Percentiles rank a stretch among this genome's conserved stretches.
These are phyloP conservation scores for Microdochium trichocladiopsis DNA, from an alignment of 2,329 filamentous ascomycete genomes.

Conservation along the genomic window DNA sequence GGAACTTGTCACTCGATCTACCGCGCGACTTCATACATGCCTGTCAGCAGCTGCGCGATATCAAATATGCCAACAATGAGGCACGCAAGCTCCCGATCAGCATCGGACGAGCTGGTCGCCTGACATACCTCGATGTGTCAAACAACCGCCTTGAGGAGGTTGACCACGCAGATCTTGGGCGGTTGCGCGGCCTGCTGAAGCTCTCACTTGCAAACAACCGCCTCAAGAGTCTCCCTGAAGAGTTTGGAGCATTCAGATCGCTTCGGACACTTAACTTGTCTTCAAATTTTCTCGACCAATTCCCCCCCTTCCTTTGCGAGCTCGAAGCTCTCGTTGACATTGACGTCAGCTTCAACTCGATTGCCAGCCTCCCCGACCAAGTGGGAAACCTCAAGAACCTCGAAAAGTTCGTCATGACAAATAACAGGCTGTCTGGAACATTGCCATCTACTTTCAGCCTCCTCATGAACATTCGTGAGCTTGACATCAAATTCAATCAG, in stretches of 20 bases:
- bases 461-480: slow-evolving; percentile 74
- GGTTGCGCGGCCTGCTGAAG: slow-evolving; percentile 70
- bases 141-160: slow-evolving; percentile 89
- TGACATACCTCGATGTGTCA: slow-evolving; percentile 89
- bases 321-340: slow-evolving; percentile 81
- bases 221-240: slow-evolving; percentile 67
- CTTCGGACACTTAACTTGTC: slow-evolving; percentile 85
- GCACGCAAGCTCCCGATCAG: slow-evolving; percentile 79
- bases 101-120: slow-evolving; percentile 68
- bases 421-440: slow-evolving; percentile 75
- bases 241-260: slow-evolving; percentile 74
- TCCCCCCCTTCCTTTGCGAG: slow-evolving; percentile 79
- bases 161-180: slow-evolving; percentile 75
- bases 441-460: slow-evolving; percentile 67
- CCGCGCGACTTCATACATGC: slow-evolving; percentile 95
- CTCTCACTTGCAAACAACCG: slow-evolving; percentile 93
- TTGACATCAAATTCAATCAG: slow-evolving; percentile 90
- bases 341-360: slow-evolving; percentile 94
- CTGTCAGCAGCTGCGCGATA: slow-evolving; percentile 84
- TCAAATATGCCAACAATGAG: slow-evolving; percentile 95
- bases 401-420: slow-evolving; percentile 90
- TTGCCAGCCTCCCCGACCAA: slow-evolving; percentile 66
- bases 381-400: slow-evolving; percentile 74
- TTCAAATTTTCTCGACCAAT: slow-evolving; percentile 82
- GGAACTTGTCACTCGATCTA: slow-evolving; percentile 85